Conservation (phyloP, 1,284 basidiomycete species). For the Mixia osmundae region DNA sequence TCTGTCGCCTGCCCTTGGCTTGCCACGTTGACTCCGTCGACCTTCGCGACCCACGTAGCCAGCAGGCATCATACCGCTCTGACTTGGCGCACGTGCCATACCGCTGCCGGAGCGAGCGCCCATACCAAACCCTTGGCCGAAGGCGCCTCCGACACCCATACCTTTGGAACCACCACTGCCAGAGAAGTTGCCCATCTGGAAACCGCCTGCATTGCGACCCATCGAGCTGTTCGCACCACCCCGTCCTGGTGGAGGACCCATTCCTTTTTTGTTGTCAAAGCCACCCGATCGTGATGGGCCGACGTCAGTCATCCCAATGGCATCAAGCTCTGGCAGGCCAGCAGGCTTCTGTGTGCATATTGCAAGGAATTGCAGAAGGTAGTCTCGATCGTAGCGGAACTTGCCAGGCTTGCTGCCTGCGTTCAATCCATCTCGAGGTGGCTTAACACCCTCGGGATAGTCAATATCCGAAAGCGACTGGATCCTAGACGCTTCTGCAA, state of each 20-base stretch:
- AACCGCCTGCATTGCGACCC: constrained; percentile 33
- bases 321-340: constrained; percentile 64
- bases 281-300: constrained; percentile 17
- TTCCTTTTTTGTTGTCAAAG: constrained; percentile 8
- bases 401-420: constrained; percentile 56
- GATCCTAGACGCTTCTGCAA: constrained; percentile 59
- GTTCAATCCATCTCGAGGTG: constrained; percentile 69
- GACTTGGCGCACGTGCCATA: no score
- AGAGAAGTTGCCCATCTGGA: constrained; percentile 56
- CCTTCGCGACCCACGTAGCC: no score
- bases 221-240: constrained; percentile 27
- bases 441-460: constrained; percentile 65
- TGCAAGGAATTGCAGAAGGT: constrained; percentile 90
- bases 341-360: constrained; percentile 89
- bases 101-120: no score
- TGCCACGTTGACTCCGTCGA: no score
- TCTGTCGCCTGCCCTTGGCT: no score
- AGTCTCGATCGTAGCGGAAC: constrained; percentile 93
- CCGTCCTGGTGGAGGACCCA: constrained; percentile 10
- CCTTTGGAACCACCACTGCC: no score
- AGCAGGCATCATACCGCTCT: no score
- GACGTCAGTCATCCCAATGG: constrained; percentile 64
- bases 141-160: no score
- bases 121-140: no score
- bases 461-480: constrained; percentile 45